Evolutionary conservation across 495 filamentous ascomycete species (phyloP).

Genomic region (Monascus purpureus): DNA sequence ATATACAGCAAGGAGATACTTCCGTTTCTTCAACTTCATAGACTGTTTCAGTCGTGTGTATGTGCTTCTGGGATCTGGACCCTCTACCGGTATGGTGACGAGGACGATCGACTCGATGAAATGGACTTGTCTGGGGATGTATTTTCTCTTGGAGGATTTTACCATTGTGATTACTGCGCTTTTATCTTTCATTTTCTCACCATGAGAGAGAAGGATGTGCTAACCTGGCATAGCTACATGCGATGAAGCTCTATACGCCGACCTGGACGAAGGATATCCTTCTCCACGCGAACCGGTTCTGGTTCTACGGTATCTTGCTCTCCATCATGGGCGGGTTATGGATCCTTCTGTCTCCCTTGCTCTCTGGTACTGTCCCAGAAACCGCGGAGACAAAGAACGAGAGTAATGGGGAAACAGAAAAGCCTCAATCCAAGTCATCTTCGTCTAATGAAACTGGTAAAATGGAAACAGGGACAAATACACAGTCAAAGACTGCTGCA

Average conservation of each 20-base stretch:
- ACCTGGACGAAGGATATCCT: slow-evolving; percentile 17
- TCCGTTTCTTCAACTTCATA: slow-evolving; percentile 50
- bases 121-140: slow-evolving; percentile 25
- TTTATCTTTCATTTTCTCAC: slow-evolving; percentile 1
- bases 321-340: slow-evolving; percentile 16
- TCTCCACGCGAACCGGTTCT: slow-evolving; percentile 49
- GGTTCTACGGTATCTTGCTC: slow-evolving; percentile 42
- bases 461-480: no score
- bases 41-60: slow-evolving; percentile 41
- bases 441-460: no score
- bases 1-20: slow-evolving; percentile 37
- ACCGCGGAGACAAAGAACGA: slow-evolving; percentile 1
- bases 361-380: background rate
- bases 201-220: background rate
- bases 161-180: slow-evolving; percentile 20
- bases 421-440: no score
- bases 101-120: slow-evolving; percentile 17
- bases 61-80: no score
- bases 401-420: no score
- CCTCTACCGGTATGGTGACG: slow-evolving; percentile 6
- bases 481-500: no score
- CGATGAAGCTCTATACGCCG: slow-evolving; percentile 26
- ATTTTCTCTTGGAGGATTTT: slow-evolving; percentile 25
- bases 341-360: no score
- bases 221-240: slow-evolving; percentile 23